Base-by-base conservation (phyloP, 2,329 filamentous ascomycete genomes). In the Microcyclosporella mali region DNA sequence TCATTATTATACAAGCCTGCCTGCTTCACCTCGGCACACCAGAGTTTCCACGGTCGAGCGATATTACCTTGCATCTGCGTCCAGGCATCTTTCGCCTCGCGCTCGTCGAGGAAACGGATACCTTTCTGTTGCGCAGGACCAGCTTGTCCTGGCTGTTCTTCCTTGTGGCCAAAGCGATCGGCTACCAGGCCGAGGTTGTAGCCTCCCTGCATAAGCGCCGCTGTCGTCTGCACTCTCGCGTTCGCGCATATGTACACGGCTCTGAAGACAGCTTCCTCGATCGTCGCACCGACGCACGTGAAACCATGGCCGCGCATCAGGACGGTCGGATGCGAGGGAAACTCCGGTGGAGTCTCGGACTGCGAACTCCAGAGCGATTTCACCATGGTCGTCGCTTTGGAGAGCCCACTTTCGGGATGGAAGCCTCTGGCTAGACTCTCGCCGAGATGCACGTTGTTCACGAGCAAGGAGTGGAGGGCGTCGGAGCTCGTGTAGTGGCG, bases 291-390 rank as follows among this genome's bases (percentile, higher is more conserved):
- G 0, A 65, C 56, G 9, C 64, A 66, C 1, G 68, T 69, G 46
- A 72, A 71, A 17, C 70, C 70, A 46, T 72, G 70, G 1, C 65
- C 63, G 40, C 68, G 67, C 58, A 71, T 66, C 12, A 64, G 47
- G 33, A 63, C 58, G 1, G 55, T 55, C 0, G 53, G 51, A 27
- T 53, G 42, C 1, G 56, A 43, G 2, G 61, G 62, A 29, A 52
- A 57, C 7, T 45, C 36, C 0, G 44, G 38, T 3, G 50, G 41
- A 2, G 38, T n/a, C n/a, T n/a, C n/a, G n/a, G 21, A 9, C 21
- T 25, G 21, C 9, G 21, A 25, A 25, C 21, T 25, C 21, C 21
- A 25, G 6, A 25, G 12, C 4, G 12, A 32, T 32, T 4, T 6
- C n/a, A 34, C 15, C 29, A 60, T 37, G 29, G 47, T 54, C 1